phyloP scores from a whole-genome alignment of 2,329 filamentous ascomycete genomes.

The Penicillium sclerotigenum region DNA sequence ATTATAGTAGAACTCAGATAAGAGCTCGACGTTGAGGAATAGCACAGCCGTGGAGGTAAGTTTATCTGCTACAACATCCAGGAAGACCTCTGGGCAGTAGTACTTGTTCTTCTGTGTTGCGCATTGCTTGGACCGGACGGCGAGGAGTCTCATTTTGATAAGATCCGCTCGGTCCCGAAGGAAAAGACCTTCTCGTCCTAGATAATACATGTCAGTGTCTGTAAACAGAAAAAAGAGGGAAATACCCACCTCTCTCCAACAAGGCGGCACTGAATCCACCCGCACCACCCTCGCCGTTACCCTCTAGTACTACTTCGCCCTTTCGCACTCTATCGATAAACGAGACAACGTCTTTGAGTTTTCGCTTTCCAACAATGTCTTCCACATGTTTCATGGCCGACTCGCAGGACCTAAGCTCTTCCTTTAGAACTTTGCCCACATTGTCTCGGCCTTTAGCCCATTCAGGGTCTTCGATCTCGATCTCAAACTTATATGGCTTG shows the following conservation, averaged over 20 bases:
- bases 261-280: conserved; percentile 90
- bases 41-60: conserved; percentile 91
- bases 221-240: too few relatives aligned
- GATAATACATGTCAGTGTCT: background rate
- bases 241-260: conserved; percentile 68
- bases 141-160: conserved; percentile 82
- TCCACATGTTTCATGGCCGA: conserved; percentile 73
- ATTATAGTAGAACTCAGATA: conserved; percentile 97
- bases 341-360: conserved; percentile 80
- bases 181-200: conserved; percentile 90
- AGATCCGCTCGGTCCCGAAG: conserved; percentile 87
- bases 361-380: conserved; percentile 71
- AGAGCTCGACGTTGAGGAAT: conserved; percentile 93
- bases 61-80: conserved; percentile 95
- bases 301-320: conserved; percentile 80
- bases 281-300: conserved; percentile 76
- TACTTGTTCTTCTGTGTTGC: conserved; percentile 83
- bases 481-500: conserved; percentile 97
- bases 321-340: conserved; percentile 89
- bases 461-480: conserved; percentile 87
- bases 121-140: conserved; percentile 89
- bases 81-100: conserved; percentile 92
- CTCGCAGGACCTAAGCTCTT: conserved; percentile 82
- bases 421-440: conserved; percentile 74
- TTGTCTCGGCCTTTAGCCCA: conserved; percentile 85